A percentile compares a stretch with the other conserved stretches of the same genome.
These are phyloP conservation scores for Ophiostoma triangulosporum DNA, from an alignment of 2,329 filamentous ascomycete genomes.

Conservation along the genomic window DNA sequence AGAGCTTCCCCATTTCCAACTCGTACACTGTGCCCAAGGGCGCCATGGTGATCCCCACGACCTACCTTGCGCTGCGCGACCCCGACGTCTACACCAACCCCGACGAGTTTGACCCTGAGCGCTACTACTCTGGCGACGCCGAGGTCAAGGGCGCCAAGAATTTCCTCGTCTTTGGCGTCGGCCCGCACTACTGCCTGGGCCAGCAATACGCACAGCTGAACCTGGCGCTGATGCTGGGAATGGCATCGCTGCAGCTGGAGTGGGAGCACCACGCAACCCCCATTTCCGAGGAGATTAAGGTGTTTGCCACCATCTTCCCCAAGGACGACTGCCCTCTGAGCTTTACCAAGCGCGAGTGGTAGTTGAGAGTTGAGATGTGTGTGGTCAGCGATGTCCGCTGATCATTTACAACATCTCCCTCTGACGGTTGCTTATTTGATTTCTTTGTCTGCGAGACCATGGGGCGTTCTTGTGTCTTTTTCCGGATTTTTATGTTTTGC, in stretches of 20 bases:
- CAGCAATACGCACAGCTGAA: slow-evolving; percentile 86
- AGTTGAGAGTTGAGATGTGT: slow-evolving; percentile 11
- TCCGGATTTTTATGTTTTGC: neutral
- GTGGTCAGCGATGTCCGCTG: no score
- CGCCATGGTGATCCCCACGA: slow-evolving; percentile 87
- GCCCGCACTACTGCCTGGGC: slow-evolving; percentile 91
- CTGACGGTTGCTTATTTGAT: neutral
- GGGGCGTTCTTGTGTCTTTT: neutral
- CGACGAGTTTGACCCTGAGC: slow-evolving; percentile 77
- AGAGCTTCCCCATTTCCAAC: slow-evolving; percentile 79
- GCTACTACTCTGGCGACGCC: slow-evolving; percentile 81
- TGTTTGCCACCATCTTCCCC: slow-evolving; percentile 97
- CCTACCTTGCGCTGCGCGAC: slow-evolving; percentile 82
- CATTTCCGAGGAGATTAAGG: slow-evolving; percentile 84
- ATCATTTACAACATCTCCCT: neutral
- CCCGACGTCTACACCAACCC: slow-evolving; percentile 85
- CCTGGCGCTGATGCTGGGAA: slow-evolving; percentile 78
- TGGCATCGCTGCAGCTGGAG: slow-evolving; percentile 73
- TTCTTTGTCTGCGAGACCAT: neutral
- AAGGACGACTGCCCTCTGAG: slow-evolving; percentile 78
- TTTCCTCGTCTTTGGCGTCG: slow-evolving; percentile 89
- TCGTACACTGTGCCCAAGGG: slow-evolving; percentile 89
- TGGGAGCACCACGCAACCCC: slow-evolving; percentile 84
- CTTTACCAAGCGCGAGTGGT: slow-evolving; percentile 45
- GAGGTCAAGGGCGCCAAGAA: slow-evolving; percentile 83